Conservation (phyloP, 1,284 basidiomycete species). For the Prillingera fragicola region DNA sequence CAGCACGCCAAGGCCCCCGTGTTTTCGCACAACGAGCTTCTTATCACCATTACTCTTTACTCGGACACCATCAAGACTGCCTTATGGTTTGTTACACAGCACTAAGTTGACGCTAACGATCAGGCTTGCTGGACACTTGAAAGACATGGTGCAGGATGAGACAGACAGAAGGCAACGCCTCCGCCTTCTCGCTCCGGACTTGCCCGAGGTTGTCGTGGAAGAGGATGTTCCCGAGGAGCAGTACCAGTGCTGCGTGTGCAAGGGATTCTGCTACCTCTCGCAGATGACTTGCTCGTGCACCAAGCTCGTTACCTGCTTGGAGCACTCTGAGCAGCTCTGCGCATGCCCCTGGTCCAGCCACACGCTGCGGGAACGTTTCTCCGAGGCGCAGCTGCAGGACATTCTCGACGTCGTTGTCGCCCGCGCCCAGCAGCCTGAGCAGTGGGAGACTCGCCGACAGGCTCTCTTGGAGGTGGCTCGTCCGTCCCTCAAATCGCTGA, state of each 20-base stretch:
- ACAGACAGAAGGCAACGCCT: conserved; percentile 58
- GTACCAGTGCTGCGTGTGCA: conserved; percentile 91
- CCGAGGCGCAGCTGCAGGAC: conserved; percentile 70
- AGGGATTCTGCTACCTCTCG: conserved; percentile 90
- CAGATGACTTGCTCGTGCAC: conserved; percentile 79
- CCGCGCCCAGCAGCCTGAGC: conserved; percentile 66
- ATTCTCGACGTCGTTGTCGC: conserved; percentile 62
- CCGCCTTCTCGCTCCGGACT: conserved; percentile 52
- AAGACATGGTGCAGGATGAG: conserved; percentile 86
- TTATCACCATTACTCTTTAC: conserved; percentile 91
- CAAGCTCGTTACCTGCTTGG: conserved; percentile 71
- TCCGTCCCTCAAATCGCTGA: conserved; percentile 68
- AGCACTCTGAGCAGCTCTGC: conserved; percentile 75
- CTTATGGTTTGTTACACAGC: conserved; percentile 63
- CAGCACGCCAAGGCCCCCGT: conserved; percentile 87
- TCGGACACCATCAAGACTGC: conserved; percentile 90
- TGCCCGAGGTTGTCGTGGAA: conserved; percentile 67
- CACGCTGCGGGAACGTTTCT: conserved; percentile 70
- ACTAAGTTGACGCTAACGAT: background rate
- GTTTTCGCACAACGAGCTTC: conserved; percentile 95
- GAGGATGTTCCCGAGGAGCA: conserved; percentile 83
- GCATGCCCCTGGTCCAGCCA: conserved; percentile 59
- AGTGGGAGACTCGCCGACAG: conserved; percentile 68
- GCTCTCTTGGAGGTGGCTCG: conserved; percentile 64
- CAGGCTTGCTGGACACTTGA: conserved; percentile 75